A percentile compares a stretch with the other conserved stretches of the same genome.
phyloP scores from a whole-genome alignment of 345 rosid species.

The Fremontodendron californicum region DNA sequence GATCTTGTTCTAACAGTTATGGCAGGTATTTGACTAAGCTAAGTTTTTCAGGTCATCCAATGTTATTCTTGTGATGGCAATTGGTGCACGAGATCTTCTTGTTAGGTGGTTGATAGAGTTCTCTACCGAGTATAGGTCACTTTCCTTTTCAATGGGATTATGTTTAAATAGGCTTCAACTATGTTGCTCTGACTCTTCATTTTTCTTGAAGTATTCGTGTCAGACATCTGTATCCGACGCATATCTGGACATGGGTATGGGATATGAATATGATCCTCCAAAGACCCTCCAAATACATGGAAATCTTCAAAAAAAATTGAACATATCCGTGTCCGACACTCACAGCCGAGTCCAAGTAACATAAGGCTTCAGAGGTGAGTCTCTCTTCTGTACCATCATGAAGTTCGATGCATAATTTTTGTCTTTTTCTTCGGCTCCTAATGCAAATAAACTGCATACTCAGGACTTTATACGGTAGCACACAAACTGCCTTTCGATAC shows the following conservation, averaged over 20 bases:
- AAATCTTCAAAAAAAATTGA: no score
- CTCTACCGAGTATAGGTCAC: constrained; percentile 51
- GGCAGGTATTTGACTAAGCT: constrained; percentile 5
- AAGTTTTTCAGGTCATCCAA: constrained; percentile 61
- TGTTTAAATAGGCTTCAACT: constrained; percentile 45
- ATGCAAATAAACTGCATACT: background rate
- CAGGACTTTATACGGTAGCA: background rate
- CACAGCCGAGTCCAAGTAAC: no score
- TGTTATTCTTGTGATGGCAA: constrained; percentile 76
- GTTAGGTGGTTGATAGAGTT: constrained; percentile 74
- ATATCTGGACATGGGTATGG: no score
- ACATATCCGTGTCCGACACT: no score
- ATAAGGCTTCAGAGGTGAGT: constrained; percentile 55
- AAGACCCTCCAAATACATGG: no score
- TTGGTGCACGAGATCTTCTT: constrained; percentile 72
- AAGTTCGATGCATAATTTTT: background rate
- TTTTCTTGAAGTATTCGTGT: no score
- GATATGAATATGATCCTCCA: no score
- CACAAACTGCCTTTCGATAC: background rate
- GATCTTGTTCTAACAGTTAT: background rate
- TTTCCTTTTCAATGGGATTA: constrained; percentile 41
- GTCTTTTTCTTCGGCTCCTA: background rate
- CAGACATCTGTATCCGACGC: no score
- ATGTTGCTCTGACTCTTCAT: no score
- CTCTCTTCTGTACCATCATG: background rate